Evolutionary conservation across 1,139 yeast species (phyloP).

Genomic region (Hanseniaspora gamundiae): DNA sequence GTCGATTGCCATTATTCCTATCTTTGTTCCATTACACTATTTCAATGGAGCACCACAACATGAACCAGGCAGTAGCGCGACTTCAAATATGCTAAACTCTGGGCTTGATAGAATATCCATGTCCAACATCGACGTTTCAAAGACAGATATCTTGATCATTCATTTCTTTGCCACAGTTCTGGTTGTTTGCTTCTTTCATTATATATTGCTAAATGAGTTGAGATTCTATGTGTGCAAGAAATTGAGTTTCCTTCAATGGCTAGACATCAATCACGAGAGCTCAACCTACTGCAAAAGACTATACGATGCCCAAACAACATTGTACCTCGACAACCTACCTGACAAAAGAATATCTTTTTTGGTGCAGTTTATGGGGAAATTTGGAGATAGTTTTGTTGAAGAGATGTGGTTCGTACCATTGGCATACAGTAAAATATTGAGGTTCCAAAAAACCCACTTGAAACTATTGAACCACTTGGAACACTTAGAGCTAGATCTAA

Average conservation of each 20-base stretch:
- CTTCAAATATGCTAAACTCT: constrained; percentile 16
- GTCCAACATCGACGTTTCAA: constrained; percentile 43
- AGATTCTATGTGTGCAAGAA: constrained; percentile 35
- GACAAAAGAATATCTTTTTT: constrained; percentile 25
- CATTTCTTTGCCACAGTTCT: constrained; percentile 45
- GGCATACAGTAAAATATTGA: constrained; percentile 29
- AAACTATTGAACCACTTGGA: constrained; percentile 34
- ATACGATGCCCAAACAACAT: constrained; percentile 25
- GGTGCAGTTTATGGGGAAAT: constrained; percentile 20
- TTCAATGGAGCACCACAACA: constrained; percentile 26
- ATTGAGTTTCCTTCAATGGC: constrained; percentile 22
- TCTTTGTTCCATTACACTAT: constrained; percentile 46
- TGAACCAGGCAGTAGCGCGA: constrained; percentile 10
- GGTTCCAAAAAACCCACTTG: constrained; percentile 25
- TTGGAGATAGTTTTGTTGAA: constrained; percentile 23
- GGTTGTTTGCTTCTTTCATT: constrained; percentile 42
- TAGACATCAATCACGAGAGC: constrained; percentile 20
- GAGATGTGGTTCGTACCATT: constrained; percentile 39
- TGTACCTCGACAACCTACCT: constrained; percentile 44
- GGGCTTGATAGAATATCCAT: constrained; percentile 52
- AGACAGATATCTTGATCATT: constrained; percentile 34
- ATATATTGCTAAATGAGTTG: constrained; percentile 39
- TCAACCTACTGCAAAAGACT: constrained; percentile 18
- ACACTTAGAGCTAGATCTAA: constrained; percentile 20
- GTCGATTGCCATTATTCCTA: constrained; percentile 39